Percentiles rank a stretch among this genome's conserved stretches.
phyloP scores from a whole-genome alignment of 768 basidiomycete genomes.

The Gyrodon lividus region DNA sequence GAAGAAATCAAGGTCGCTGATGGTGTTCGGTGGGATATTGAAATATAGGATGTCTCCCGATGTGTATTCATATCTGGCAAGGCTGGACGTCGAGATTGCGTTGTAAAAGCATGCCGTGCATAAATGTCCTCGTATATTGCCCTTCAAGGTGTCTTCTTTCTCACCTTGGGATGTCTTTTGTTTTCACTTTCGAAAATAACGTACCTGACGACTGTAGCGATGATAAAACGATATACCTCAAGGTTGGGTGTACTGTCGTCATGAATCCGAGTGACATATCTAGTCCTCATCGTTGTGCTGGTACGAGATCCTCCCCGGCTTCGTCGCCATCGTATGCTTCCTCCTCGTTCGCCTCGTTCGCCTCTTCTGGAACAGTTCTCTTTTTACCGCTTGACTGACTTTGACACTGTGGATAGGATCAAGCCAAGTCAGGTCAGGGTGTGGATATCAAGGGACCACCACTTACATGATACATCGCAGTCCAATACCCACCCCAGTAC shows the following conservation, averaged over 20 bases:
- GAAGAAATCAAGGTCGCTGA: constrained; percentile 80
- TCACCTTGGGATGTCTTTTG: not conserved
- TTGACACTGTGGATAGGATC: constrained; percentile 32
- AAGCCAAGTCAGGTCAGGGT: not conserved
- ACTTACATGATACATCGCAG: constrained; percentile 77
- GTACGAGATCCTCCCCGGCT: constrained; percentile 24
- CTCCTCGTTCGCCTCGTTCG: constrained; percentile 30
- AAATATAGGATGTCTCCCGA: constrained; percentile 90
- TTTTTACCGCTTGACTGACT: constrained; percentile 18
- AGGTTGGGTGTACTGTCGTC: not conserved
- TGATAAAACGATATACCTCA: constrained; percentile 2
- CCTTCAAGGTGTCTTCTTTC: not conserved
- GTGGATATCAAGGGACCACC: not conserved
- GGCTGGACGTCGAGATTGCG: constrained; percentile 84
- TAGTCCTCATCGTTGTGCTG: constrained; percentile 27
- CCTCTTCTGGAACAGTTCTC: constrained; percentile 24
- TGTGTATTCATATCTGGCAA: constrained; percentile 83
- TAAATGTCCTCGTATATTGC: not conserved
- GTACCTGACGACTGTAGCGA: constrained; percentile 15
- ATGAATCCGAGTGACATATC: not conserved
- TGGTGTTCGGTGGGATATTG: constrained; percentile 85
- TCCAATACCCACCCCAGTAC: constrained; percentile 91
- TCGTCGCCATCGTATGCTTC: constrained; percentile 25
- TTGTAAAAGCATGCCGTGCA: constrained; percentile 36
- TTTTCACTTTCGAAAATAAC: constrained; percentile 2